Percentiles rank a stretch among this genome's conserved stretches.
phyloP scores from a whole-genome alignment of 2,329 filamentous ascomycete species.

The Macrophomina phaseolina region DNA sequence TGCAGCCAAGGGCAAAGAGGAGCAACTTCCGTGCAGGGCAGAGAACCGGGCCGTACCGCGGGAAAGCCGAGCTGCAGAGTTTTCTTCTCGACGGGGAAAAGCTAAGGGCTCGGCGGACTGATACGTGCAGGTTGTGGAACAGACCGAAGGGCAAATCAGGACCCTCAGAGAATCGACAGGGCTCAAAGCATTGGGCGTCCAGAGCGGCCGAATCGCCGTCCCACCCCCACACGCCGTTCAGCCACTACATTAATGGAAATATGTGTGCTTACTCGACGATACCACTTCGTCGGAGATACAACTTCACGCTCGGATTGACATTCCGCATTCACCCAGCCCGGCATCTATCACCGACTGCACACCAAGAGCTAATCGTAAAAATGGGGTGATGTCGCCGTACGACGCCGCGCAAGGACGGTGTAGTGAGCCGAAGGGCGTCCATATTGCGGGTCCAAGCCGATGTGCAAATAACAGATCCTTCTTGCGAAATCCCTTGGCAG shows the following conservation, averaged over 20 bases:
- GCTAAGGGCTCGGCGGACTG: not conserved
- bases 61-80: not conserved
- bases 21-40: not conserved
- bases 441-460: not conserved
- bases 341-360: not conserved
- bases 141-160: not conserved
- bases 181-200: not conserved
- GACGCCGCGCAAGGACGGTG: not conserved
- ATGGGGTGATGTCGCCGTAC: not conserved
- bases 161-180: not conserved
- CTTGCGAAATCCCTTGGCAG: conserved; percentile 15
- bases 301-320: not conserved
- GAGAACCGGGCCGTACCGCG: conserved; percentile 9
- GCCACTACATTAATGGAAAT: conserved; percentile 18
- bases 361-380: too few relatives aligned
- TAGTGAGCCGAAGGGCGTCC: not conserved
- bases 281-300: not conserved
- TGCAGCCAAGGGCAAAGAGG: not conserved
- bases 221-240: not conserved
- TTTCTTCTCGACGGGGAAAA: not conserved
- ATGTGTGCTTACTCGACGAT: not conserved
- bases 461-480: conserved; percentile 19
- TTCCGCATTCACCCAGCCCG: not conserved
- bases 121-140: not conserved
- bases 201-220: not conserved